phyloP scores from a whole-genome alignment of 1,284 basidiomycete genomes.

The Ganoderma leucocontextum region DNA sequence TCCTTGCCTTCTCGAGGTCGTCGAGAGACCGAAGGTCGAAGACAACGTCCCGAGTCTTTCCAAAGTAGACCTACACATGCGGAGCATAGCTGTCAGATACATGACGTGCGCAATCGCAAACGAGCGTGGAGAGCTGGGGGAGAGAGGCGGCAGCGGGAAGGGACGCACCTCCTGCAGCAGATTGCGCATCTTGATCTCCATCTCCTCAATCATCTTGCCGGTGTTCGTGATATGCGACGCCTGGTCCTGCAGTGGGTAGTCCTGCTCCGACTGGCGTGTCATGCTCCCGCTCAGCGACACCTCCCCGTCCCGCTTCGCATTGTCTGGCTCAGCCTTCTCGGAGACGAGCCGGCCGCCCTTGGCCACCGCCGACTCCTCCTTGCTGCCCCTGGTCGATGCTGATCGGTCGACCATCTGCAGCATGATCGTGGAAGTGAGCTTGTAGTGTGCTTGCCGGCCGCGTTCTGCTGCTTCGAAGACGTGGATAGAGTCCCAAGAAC shows the following conservation, averaged over 20 bases:
- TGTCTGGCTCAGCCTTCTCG: slow-evolving; percentile 47
- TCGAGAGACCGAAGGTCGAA: slow-evolving; percentile 90
- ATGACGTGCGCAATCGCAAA: neutral
- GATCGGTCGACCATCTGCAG: slow-evolving; percentile 83
- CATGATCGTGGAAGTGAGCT: slow-evolving; percentile 98
- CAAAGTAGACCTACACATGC: slow-evolving; percentile 88
- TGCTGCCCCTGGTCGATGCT: slow-evolving; percentile 44
- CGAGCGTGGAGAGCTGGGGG: neutral
- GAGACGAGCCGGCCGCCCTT: slow-evolving; percentile 40
- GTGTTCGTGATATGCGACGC: slow-evolving; percentile 92
- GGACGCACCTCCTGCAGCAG: slow-evolving; percentile 81
- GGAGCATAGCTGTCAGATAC: neutral
- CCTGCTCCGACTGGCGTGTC: slow-evolving; percentile 94
- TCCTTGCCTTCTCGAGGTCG: slow-evolving; percentile 84
- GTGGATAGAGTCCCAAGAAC: slow-evolving; percentile 98
- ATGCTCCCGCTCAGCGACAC: slow-evolving; percentile 93
- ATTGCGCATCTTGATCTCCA: slow-evolving; percentile 99
- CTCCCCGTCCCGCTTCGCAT: slow-evolving; percentile 71
- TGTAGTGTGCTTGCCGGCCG: slow-evolving; percentile 93
- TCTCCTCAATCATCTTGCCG: slow-evolving; percentile 96
- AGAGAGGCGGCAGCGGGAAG: neutral
- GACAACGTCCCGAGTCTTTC: slow-evolving; percentile 96
- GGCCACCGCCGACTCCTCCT: slow-evolving; percentile 45
- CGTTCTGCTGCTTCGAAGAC: slow-evolving; percentile 95
- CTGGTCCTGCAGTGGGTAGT: slow-evolving; percentile 80